Evolutionary conservation across 2,329 filamentous ascomycete genomes (phyloP).

Genomic region (Scleromitrula shiraiana): DNA sequence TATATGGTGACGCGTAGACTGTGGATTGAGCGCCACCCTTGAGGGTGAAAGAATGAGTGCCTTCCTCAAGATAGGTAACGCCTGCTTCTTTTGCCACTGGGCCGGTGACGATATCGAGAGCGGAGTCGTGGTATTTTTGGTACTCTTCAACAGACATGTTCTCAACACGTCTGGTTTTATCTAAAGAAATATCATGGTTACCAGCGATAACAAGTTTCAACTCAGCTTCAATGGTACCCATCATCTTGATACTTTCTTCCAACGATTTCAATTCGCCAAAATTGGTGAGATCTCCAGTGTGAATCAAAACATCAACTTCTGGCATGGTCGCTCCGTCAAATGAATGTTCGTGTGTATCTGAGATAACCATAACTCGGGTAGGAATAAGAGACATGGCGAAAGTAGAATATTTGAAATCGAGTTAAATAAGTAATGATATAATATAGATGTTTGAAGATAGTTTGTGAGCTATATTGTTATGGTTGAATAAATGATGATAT

Average conservation of each 20-base stretch:
- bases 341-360: constrained; percentile 19
- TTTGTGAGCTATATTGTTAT: no score
- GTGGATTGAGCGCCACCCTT: constrained; percentile 17
- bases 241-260: constrained; percentile 21
- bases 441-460: no score
- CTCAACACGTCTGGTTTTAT: constrained; percentile 1
- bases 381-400: no score
- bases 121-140: neutral
- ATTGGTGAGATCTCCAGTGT: constrained; percentile 34
- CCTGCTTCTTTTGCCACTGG: constrained; percentile 11
- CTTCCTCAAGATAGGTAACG: constrained; percentile 15
- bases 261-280: constrained; percentile 24
- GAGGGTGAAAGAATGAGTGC: constrained; percentile 19
- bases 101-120: constrained; percentile 9
- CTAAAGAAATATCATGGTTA: constrained; percentile 46
- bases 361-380: constrained; percentile 21
- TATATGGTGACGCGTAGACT: constrained; percentile 21
- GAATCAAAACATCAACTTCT: constrained; percentile 31
- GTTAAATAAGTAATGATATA: no score
- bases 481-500: no score
- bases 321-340: constrained; percentile 16
- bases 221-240: constrained; percentile 38
- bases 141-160: constrained; percentile 10
- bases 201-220: constrained; percentile 55
- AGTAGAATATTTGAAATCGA: no score